Percentiles rank a stretch among this genome's conserved stretches.
Conservation (phyloP, 495 filamentous ascomycete genomes). For the Neurospora pannonica region DNA sequence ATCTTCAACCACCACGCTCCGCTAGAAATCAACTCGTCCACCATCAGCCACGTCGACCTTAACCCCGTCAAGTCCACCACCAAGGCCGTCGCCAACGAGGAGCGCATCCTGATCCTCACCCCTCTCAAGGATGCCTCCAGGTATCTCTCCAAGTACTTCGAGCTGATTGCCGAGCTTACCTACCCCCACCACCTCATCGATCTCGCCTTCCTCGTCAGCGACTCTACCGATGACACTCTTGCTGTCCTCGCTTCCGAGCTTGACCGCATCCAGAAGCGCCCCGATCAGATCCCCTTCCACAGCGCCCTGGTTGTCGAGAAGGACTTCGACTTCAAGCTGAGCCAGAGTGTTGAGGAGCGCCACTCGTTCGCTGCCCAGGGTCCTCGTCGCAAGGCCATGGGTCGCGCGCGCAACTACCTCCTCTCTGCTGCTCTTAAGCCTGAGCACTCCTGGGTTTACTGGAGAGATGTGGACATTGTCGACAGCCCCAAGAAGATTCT, state of each 20-base stretch:
- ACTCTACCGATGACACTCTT: slow-evolving; percentile 82
- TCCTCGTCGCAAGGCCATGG: slow-evolving; percentile 84
- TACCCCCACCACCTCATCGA: slow-evolving; percentile 97
- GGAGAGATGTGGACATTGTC: slow-evolving; percentile 93
- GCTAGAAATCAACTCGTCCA: slow-evolving; percentile 67
- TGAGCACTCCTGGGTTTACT: slow-evolving; percentile 97
- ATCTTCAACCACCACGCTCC: slow-evolving; percentile 93
- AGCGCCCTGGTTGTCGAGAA: slow-evolving; percentile 79
- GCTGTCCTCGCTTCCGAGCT: slow-evolving; percentile 72
- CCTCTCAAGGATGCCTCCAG: slow-evolving; percentile 81
- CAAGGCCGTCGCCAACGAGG: slow-evolving; percentile 66
- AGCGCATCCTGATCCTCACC: slow-evolving; percentile 90
- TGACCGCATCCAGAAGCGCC: slow-evolving; percentile 75
- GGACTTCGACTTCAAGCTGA: slow-evolving; percentile 65
- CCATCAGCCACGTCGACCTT: slow-evolving; percentile 71
- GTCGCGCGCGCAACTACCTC: slow-evolving; percentile 82
- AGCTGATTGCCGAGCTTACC: slow-evolving; percentile 78
- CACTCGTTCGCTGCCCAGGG: slow-evolving; percentile 85
- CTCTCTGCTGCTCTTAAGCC: slow-evolving; percentile 76
- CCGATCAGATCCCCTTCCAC: slow-evolving; percentile 70
- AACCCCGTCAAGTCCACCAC: slow-evolving; percentile 77
- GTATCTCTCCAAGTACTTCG: slow-evolving; percentile 82
- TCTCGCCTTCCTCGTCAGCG: slow-evolving; percentile 86
- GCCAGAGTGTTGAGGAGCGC: slow-evolving; percentile 69
- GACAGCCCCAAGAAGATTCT: slow-evolving; percentile 82